Conservation (phyloP, 805 yeast genomes). For the Candida dajiaensis region DNA sequence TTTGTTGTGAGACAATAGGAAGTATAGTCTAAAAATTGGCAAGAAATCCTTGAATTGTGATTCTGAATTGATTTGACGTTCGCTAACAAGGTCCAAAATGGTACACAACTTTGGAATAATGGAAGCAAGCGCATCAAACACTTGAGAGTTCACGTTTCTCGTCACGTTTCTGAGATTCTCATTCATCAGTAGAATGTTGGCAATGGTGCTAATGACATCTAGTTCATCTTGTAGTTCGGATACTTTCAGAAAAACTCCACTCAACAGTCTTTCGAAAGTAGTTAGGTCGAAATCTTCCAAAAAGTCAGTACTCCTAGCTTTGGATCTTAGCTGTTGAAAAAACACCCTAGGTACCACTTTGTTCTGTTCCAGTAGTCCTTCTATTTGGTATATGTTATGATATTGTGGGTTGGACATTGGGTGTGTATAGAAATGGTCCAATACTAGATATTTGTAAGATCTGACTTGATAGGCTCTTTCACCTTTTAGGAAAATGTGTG, state of each 20-base stretch:
- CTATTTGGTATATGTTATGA: slow-evolving; percentile 2
- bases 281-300: slow-evolving; percentile 9
- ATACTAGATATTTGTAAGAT: too few species aligned
- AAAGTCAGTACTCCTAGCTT: slow-evolving; percentile 13
- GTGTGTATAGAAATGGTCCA: neutral
- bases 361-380: neutral
- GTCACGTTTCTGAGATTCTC: slow-evolving; percentile 8
- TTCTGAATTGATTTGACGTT: slow-evolving; percentile 21
- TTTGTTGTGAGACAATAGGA: slow-evolving; percentile 17
- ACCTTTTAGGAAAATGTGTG: too few species aligned
- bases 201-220: slow-evolving; percentile 16
- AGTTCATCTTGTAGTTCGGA: slow-evolving; percentile 11
- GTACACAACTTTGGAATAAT: slow-evolving; percentile 11
- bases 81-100: slow-evolving; percentile 20
- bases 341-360: slow-evolving; percentile 7
- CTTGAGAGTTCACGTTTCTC: neutral
- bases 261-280: slow-evolving; percentile 8
- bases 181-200: slow-evolving; percentile 19
- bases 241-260: slow-evolving; percentile 5
- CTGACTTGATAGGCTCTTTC: too few species aligned
- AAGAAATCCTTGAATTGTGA: slow-evolving; percentile 18
- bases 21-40: slow-evolving; percentile 23
- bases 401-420: slow-evolving; percentile 3
- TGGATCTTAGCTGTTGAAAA: slow-evolving; percentile 8
- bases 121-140: neutral